Conservation (phyloP, 805 yeast genomes). For the Huiozyma sinensis region DNA sequence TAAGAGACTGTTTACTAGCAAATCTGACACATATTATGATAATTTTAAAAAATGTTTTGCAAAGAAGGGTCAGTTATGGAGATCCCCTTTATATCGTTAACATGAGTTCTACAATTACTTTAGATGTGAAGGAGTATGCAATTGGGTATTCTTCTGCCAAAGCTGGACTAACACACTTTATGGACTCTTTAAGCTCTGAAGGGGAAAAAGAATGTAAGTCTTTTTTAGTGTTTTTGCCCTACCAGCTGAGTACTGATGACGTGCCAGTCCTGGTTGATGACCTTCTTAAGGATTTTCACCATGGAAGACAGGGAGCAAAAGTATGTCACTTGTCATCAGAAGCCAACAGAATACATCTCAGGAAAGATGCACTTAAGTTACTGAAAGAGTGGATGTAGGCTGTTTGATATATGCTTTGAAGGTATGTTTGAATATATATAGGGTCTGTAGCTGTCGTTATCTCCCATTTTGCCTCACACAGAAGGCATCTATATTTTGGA, state of each 20-base stretch:
- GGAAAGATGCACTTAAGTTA: not conserved
- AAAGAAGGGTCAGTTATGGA: not conserved
- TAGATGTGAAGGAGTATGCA: conserved; percentile 1
- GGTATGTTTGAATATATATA: too few species aligned
- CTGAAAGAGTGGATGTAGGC: conserved; percentile 2
- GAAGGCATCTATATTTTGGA: conserved; percentile 12
- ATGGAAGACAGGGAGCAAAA: conserved; percentile 9
- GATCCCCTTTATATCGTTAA: conserved; percentile 13
- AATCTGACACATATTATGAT: conserved; percentile 18
- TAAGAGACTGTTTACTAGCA: conserved; percentile 3
- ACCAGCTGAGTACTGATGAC: not conserved
- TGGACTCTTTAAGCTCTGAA: conserved; percentile 19
- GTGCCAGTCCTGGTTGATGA: conserved; percentile 1
- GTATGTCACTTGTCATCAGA: not conserved
- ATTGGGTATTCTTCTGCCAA: conserved; percentile 10
- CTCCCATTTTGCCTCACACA: conserved; percentile 6
- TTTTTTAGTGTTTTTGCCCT: not conserved
- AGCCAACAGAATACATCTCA: conserved; percentile 1
- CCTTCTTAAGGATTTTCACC: conserved; percentile 6
- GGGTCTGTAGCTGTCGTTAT: not conserved
- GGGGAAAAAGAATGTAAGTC: conserved; percentile 1
- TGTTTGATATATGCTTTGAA: not conserved
- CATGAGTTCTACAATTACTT: conserved; percentile 6
- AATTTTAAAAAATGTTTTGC: conserved; percentile 9
- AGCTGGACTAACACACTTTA: conserved; percentile 17